Conservation (phyloP, 2,329 filamentous ascomycete genomes). For the Talaromyces sp. region DNA sequence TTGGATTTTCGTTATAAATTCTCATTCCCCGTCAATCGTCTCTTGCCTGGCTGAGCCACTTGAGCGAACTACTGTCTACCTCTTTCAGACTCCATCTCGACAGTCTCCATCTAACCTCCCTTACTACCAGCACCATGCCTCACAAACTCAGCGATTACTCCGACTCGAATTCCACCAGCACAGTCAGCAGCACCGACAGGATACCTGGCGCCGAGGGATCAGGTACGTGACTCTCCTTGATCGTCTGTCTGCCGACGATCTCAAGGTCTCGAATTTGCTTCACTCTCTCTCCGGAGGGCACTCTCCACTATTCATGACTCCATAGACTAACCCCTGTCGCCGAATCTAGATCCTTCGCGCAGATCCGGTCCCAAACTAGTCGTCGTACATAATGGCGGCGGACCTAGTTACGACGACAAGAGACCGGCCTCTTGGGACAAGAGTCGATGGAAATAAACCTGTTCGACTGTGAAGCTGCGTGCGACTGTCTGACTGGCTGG, state of each 20-base stretch:
- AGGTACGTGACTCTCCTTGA: slow-evolving; percentile 13
- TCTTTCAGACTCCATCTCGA: background rate
- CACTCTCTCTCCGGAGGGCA: too few species aligned
- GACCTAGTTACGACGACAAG: slow-evolving; percentile 21
- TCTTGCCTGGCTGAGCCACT: slow-evolving; percentile 17
- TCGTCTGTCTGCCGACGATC: background rate
- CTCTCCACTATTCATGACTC: background rate
- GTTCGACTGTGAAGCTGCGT: background rate
- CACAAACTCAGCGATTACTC: slow-evolving; percentile 19
- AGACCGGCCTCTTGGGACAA: slow-evolving; percentile 20
- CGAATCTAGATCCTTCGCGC: slow-evolving; percentile 20
- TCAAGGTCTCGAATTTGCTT: background rate
- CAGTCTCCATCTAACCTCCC: background rate
- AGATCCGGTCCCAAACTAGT: slow-evolving; percentile 19
- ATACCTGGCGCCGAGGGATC: slow-evolving; percentile 16
- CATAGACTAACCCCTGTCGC: slow-evolving; percentile 8
- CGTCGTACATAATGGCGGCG: slow-evolving; percentile 21
- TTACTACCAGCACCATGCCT: slow-evolving; percentile 13
- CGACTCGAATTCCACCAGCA: slow-evolving; percentile 18
- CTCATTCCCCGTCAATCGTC: background rate
- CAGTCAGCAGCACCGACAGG: slow-evolving; percentile 18
- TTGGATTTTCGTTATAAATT: background rate
- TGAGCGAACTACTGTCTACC: background rate
- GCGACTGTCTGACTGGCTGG: background rate
- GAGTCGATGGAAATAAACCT: slow-evolving; percentile 19